A percentile compares a stretch with the other conserved stretches of the same genome.
Conservation (phyloP, 2,329 filamentous ascomycete species). For the Ceratocystis destructans region DNA sequence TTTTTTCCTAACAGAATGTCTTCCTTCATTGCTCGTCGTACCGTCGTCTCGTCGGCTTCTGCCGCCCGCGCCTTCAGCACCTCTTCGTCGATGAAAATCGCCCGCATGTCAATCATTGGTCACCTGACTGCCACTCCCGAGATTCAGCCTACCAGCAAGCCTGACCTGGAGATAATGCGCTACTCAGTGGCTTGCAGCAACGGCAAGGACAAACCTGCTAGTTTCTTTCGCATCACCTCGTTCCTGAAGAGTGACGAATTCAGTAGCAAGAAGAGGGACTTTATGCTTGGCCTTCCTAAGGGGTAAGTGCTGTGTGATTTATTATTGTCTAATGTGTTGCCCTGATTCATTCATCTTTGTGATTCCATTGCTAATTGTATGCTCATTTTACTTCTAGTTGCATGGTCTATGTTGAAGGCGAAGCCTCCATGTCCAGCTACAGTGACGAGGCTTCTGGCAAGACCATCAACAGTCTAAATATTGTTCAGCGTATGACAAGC, state of each 20-base stretch:
- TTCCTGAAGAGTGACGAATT: conserved; percentile 50
- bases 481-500: conserved; percentile 61
- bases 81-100: conserved; percentile 49
- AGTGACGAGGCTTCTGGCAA: conserved; percentile 55
- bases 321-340: not conserved
- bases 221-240: conserved; percentile 70
- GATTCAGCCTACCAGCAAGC: conserved; percentile 52
- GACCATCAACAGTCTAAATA: conserved; percentile 47
- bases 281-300: conserved; percentile 61
- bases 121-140: conserved; percentile 72
- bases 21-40: conserved; percentile 40
- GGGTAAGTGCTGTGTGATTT: conserved; percentile 48
- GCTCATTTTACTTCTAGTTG: conserved; percentile 38
- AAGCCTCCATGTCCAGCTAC: conserved; percentile 54
- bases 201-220: conserved; percentile 58
- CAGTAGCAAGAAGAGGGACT: conserved; percentile 57
- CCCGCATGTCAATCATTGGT: conserved; percentile 76
- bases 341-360: not conserved
- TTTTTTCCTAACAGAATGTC: conserved; percentile 27
- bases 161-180: conserved; percentile 53
- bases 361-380: conserved; percentile 7
- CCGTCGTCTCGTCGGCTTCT: conserved; percentile 33
- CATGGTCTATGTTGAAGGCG: conserved; percentile 70
- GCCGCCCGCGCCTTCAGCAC: conserved; percentile 61
- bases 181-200: conserved; percentile 61